Conservation (phyloP, 73 alveolate genomes). For the Paramecium octaurelia region DNA sequence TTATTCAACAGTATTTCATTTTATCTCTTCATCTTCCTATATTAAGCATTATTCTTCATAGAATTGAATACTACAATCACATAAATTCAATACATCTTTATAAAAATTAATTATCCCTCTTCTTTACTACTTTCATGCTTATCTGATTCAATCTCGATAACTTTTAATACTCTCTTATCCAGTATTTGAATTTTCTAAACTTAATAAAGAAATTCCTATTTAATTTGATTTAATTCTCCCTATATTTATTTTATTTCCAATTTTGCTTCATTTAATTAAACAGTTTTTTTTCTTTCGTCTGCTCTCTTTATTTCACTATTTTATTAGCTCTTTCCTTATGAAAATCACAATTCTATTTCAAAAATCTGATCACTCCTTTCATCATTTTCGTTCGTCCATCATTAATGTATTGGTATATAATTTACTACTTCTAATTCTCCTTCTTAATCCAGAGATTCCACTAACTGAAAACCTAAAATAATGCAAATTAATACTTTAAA, state of each 20-base stretch:
- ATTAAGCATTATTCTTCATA: not conserved
- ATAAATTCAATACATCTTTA: not conserved
- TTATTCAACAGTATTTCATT: not conserved
- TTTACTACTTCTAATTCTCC: not conserved
- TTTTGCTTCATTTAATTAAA: not conserved
- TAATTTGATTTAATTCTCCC: not conserved
- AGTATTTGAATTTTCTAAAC: not conserved
- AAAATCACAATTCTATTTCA: not conserved
- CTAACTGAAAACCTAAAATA: not conserved
- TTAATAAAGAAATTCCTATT: not conserved
- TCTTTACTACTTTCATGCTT: not conserved
- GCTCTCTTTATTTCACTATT: not conserved
- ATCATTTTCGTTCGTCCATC: not conserved
- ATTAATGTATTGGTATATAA: not conserved
- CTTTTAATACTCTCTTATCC: not conserved
- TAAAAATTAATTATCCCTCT: not conserved
- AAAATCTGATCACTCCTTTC: not conserved
- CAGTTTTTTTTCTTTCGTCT: not conserved
- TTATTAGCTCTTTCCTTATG: not conserved
- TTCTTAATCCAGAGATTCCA: not conserved
- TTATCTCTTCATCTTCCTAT: not conserved
- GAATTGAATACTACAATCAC: not conserved
- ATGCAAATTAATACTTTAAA: not conserved
- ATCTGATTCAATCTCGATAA: not conserved
- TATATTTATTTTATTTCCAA: not conserved